Base-by-base conservation (phyloP, 129 eudicot species). In the Tagetes patula region DNA sequence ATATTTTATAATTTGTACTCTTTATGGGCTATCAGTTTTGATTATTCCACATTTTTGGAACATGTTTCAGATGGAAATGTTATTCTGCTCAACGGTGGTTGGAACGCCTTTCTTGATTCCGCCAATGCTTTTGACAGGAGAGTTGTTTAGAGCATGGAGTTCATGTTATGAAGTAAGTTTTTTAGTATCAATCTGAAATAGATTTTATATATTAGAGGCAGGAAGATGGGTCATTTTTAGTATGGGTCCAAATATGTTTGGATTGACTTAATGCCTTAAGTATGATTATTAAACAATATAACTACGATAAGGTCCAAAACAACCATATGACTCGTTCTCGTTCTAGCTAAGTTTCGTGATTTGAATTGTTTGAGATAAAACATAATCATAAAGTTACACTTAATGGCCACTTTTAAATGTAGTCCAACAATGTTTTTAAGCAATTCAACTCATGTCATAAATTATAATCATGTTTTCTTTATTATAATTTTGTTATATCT, bases 91-190 rank as follows among this genome's bases (percentile, higher is more conserved):
- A 37, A 94, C 99, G 0, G 84, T 90, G 2, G 97, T 94, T 39
- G 99, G 99, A 13, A 78, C 87, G 79, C 99, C 99, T 49, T 88
- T 94, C 87, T 78, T 94, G 67, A 80, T 94, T 78, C 91, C 89
- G 30, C 99, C 99, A 30, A 90, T 94, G 99, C 52, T 94, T 55
- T 27, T 90, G 31, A 94, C 99, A 6, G 99, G 99, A 49, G 99
- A 94, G 79, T 41, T 94, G 69, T 86, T 88, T 82, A 80, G 70
- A 40, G 99, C 99, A 73, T 90, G 99, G 97, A 90, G 43, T 38
- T 83, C 99, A 36, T 94, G 99, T 83, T 83, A 48, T 69, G 84
- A 93, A 87, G 98, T 90, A 77, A 55, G 82, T 52, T 39, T 2
- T 61, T 42, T 61, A 39, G 52, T 45, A 58, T 59, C 42, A 59